phyloP scores from a whole-genome alignment of 306 rosid species.

The Abrus pulchellus region DNA sequence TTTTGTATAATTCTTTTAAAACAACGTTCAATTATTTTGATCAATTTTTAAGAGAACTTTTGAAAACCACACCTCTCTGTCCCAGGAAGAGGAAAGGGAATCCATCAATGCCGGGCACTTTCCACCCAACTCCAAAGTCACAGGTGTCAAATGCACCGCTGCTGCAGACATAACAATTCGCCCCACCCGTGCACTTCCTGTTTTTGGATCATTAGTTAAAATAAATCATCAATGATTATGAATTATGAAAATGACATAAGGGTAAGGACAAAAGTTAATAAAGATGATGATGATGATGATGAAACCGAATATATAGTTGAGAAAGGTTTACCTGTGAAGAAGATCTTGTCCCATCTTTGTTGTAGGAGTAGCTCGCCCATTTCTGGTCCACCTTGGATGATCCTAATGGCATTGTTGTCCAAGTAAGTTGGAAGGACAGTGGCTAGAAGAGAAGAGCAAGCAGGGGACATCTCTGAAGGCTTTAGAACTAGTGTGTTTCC shows the following conservation, averaged over 20 bases:
- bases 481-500: slow-evolving; percentile 74
- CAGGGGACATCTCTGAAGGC: slow-evolving; percentile 75
- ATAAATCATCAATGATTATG: neutral
- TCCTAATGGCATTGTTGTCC: slow-evolving; percentile 64
- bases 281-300: neutral
- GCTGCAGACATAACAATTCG: slow-evolving; percentile 75
- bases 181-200: slow-evolving; percentile 72
- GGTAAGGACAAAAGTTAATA: neutral
- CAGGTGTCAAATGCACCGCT: slow-evolving; percentile 74
- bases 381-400: slow-evolving; percentile 66
- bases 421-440: slow-evolving; percentile 56
- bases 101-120: slow-evolving; percentile 82
- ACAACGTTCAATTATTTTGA: too few species aligned
- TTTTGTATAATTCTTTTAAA: too few species aligned
- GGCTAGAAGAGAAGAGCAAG: slow-evolving; percentile 65
- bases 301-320: too few species aligned
- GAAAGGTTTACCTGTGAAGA: slow-evolving; percentile 69
- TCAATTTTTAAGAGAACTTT: too few species aligned
- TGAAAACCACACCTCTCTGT: slow-evolving; percentile 54
- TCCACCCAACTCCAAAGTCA: slow-evolving; percentile 80
- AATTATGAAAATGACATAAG: neutral
- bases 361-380: slow-evolving; percentile 63
- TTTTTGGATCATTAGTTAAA: neutral
- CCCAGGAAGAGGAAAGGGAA: slow-evolving; percentile 70
- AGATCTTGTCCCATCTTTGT: slow-evolving; percentile 76